These are phyloP conservation scores for Linnemannia zychae DNA, from an alignment of 192 early-diverging fungal genomes.

Conservation along the genomic window DNA sequence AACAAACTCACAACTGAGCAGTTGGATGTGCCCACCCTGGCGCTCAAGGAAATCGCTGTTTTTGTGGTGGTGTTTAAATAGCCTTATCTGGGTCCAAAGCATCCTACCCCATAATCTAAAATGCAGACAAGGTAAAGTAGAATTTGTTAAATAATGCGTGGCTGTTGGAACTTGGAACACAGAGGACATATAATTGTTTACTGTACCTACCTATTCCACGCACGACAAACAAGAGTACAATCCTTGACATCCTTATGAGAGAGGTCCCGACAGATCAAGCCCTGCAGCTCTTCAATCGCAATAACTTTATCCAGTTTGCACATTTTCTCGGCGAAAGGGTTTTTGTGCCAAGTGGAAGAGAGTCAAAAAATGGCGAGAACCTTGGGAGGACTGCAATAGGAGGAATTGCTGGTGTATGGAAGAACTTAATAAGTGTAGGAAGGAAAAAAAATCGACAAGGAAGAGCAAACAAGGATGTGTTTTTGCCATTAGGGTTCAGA, in stretches of 20 bases:
- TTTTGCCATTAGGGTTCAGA: too few relatives aligned
- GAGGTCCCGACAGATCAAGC: background rate
- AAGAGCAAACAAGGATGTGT: too few relatives aligned
- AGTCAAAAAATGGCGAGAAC: too few relatives aligned
- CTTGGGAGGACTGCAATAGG: too few relatives aligned
- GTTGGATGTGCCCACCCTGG: background rate
- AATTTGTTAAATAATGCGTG: too few relatives aligned
- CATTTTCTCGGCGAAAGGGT: background rate
- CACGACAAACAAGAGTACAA: background rate
- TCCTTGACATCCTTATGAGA: background rate
- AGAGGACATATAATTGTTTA: background rate
- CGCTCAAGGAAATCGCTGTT: background rate
- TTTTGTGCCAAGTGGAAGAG: too few relatives aligned
- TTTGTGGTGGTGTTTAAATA: background rate
- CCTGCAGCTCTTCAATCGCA: background rate
- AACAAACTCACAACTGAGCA: background rate
- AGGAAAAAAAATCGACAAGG: too few relatives aligned
- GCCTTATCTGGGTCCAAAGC: background rate
- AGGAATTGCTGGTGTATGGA: too few relatives aligned
- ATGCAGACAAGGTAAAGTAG: background rate
- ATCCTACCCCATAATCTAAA: background rate
- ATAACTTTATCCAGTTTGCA: background rate
- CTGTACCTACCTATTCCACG: background rate
- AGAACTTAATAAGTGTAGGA: too few relatives aligned
- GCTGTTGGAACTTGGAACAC: background rate